Evolutionary conservation across 345 rosid species (phyloP).

Genomic region (Populus tremula): DNA sequence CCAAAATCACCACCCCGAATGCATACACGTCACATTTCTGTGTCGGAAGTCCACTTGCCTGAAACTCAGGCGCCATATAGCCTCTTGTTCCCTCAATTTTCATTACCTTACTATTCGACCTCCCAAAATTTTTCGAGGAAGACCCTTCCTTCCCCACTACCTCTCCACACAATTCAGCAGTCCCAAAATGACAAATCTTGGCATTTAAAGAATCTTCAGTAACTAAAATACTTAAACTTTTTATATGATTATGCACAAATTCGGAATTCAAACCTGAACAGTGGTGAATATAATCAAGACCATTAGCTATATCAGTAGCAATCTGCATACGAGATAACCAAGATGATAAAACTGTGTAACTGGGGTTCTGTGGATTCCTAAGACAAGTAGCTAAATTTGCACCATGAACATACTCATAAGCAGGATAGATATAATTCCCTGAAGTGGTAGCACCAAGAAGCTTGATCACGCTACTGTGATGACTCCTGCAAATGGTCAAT

Average conservation of each 20-base stretch:
- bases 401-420: constrained; percentile 24
- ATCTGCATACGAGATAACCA: constrained; percentile 30
- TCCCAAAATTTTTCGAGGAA: neutral
- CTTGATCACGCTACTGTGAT: constrained; percentile 62
- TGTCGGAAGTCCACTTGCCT: constrained; percentile 25
- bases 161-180: constrained; percentile 32
- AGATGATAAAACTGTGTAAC: constrained; percentile 19
- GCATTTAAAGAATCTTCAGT: constrained; percentile 20
- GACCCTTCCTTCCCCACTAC: neutral
- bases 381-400: constrained; percentile 28
- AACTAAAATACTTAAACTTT: constrained; percentile 21
- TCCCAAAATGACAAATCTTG: constrained; percentile 33
- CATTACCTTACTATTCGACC: constrained; percentile 10
- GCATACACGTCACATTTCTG: constrained; percentile 34
- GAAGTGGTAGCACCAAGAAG: constrained; percentile 74
- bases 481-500: constrained; percentile 61
- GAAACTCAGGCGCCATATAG: constrained; percentile 53
- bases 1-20: constrained; percentile 33
- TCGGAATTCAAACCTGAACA: constrained; percentile 12
- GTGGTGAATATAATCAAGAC: constrained; percentile 30
- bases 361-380: constrained; percentile 21
- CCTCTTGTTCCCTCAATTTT: constrained; percentile 52
- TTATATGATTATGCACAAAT: constrained; percentile 27
- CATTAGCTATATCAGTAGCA: constrained; percentile 27
- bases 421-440: constrained; percentile 21